These are phyloP conservation scores for Tolypocladium capitatum DNA, from an alignment of 2,329 filamentous ascomycete species.

Conservation along the genomic window DNA sequence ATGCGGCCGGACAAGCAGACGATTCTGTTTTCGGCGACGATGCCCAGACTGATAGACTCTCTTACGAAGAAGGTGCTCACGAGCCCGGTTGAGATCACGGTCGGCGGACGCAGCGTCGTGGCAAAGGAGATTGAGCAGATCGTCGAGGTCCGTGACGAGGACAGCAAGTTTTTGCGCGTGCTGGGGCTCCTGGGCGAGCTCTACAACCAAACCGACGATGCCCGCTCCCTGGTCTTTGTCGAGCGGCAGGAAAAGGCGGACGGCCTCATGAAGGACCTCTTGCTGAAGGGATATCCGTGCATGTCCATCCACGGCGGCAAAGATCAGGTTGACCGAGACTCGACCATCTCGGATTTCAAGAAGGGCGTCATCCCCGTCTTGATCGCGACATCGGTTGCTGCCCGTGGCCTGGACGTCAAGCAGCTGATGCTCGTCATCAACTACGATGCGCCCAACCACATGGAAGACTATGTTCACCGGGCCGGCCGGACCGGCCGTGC, in stretches of 20 bases:
- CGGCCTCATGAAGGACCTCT: constrained; percentile 60
- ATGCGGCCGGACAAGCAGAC: constrained; percentile 88
- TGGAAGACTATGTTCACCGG: constrained; percentile 94
- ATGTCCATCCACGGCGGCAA: constrained; percentile 92
- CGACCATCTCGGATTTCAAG: constrained; percentile 88
- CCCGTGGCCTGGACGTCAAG: constrained; percentile 89
- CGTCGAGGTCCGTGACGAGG: constrained; percentile 74
- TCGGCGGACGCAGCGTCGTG: constrained; percentile 77
- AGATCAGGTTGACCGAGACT: constrained; percentile 85
- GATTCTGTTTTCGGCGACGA: constrained; percentile 91
- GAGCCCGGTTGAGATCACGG: constrained; percentile 79
- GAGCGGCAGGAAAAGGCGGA: constrained; percentile 86
- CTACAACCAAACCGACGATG: constrained; percentile 78
- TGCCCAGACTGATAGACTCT: constrained; percentile 84
- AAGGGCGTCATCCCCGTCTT: constrained; percentile 78
- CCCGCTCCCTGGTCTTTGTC: constrained; percentile 80
- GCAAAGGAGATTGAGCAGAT: constrained; percentile 89
- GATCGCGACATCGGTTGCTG: constrained; percentile 89
- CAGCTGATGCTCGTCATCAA: constrained; percentile 93
- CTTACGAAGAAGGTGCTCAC: constrained; percentile 78
- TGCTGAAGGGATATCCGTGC: constrained; percentile 77
- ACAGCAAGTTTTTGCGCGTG: constrained; percentile 70
- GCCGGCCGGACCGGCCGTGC: constrained; percentile 88
- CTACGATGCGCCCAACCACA: constrained; percentile 83
- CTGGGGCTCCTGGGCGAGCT: constrained; percentile 78